Evolutionary conservation across 2,329 filamentous ascomycete species (phyloP).

Genomic region (Sporothrix mexicana): DNA sequence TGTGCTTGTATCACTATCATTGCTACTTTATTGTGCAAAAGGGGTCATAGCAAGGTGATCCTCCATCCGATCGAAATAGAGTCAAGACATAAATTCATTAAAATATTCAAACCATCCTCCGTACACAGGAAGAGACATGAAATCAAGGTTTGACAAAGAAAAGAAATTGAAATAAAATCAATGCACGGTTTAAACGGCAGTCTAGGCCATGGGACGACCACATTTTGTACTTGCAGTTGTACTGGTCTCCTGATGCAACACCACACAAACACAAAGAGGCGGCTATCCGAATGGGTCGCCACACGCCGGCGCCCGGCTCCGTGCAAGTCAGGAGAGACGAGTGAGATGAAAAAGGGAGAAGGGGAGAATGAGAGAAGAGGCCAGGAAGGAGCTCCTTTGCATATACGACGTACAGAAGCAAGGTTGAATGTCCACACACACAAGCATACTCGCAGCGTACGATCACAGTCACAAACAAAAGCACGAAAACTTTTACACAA

Average conservation of each 20-base stretch:
- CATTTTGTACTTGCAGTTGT: background rate
- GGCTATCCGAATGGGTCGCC: constrained; percentile 27
- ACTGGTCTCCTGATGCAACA: constrained; percentile 5
- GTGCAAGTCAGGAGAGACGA: constrained; percentile 14
- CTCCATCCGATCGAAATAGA: background rate
- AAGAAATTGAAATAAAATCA: background rate
- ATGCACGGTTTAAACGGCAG: background rate
- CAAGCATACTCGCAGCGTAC: background rate
- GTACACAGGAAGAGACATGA: background rate
- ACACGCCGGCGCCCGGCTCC: constrained; percentile 6
- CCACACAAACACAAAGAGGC: background rate
- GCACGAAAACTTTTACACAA: background rate
- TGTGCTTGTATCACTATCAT: background rate
- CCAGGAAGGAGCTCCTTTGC: too few relatives aligned
- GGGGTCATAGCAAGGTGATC: background rate
- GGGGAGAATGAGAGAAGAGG: too few relatives aligned
- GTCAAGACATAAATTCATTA: background rate
- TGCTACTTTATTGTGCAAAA: background rate
- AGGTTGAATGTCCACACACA: background rate
- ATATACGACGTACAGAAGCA: background rate
- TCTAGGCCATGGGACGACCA: constrained; percentile 1
- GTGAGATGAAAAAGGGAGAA: background rate
- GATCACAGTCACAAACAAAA: background rate
- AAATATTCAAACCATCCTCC: background rate
- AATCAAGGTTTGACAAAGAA: background rate